Conservation (phyloP, 768 basidiomycete genomes). For the Psilocybe azurescens region DNA sequence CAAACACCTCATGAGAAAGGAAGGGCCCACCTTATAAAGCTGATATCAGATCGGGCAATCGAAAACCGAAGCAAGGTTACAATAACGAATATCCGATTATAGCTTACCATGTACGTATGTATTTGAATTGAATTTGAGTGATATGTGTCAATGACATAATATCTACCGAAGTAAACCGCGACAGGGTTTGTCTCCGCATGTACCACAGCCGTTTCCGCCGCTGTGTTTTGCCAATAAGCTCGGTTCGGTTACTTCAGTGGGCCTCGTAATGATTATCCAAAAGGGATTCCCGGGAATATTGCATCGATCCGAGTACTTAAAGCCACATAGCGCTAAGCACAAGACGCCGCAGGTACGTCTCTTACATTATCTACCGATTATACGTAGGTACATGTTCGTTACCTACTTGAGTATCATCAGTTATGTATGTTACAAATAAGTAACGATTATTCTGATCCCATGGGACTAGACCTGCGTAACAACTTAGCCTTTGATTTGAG, state of each 20-base stretch:
- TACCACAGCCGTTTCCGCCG: background rate
- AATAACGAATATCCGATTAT: background rate
- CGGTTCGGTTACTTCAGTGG: background rate
- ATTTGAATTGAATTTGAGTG: background rate
- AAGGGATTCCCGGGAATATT: background rate
- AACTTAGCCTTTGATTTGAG: constrained; percentile 8
- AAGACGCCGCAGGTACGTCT: too few relatives aligned
- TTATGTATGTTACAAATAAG: background rate
- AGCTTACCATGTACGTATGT: background rate
- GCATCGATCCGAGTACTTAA: background rate
- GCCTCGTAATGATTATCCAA: background rate
- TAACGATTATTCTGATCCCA: background rate
- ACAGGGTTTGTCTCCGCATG: constrained; percentile 5
- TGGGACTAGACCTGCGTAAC: constrained; percentile 6
- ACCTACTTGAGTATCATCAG: background rate
- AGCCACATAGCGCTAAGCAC: background rate
- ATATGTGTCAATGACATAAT: background rate
- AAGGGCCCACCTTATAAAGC: background rate
- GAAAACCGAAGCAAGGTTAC: background rate
- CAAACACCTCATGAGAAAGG: constrained; percentile 3
- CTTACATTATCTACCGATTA: background rate
- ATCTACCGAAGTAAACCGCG: constrained; percentile 4
- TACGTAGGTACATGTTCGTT: background rate
- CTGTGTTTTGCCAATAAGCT: constrained; percentile 5
- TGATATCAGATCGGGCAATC: constrained; percentile 1